Evolutionary conservation across 257 asterid species (phyloP).

Genomic region (Penstemon newberryi): DNA sequence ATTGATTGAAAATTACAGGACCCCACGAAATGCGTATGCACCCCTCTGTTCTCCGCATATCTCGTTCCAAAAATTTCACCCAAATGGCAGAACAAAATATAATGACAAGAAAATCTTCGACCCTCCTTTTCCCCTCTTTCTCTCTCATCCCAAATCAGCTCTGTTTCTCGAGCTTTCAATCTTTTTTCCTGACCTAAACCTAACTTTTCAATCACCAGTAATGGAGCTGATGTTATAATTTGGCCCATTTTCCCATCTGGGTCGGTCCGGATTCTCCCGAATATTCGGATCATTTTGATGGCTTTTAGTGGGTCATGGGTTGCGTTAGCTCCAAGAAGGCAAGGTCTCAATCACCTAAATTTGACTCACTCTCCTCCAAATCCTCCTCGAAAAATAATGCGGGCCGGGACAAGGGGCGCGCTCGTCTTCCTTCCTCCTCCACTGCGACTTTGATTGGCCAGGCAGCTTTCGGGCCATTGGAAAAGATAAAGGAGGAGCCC

Average conservation of each 20-base stretch:
- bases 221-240: slow-evolving; percentile 38
- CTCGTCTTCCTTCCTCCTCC: slow-evolving; percentile 29
- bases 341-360: slow-evolving; percentile 40
- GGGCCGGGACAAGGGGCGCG: slow-evolving; percentile 24
- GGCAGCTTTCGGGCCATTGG: slow-evolving; percentile 53
- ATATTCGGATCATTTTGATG: slow-evolving; percentile 49
- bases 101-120: slow-evolving; percentile 30
- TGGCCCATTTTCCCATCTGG: slow-evolving; percentile 45
- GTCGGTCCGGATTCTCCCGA: slow-evolving; percentile 33
- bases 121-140: slow-evolving; percentile 28
- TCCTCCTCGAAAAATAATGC: slow-evolving; percentile 25
- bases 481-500: slow-evolving; percentile 83
- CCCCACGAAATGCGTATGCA: slow-evolving; percentile 27
- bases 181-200: slow-evolving; percentile 14
- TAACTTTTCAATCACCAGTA: slow-evolving; percentile 17
- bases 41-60: slow-evolving; percentile 34
- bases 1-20: too few species aligned
- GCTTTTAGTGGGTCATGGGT: slow-evolving; percentile 91
- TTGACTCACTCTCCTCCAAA: slow-evolving; percentile 23
- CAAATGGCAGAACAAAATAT: background rate
- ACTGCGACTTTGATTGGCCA: slow-evolving; percentile 31
- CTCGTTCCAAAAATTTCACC: slow-evolving; percentile 30
- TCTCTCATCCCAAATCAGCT: slow-evolving; percentile 27
- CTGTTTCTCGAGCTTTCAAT: slow-evolving; percentile 18
- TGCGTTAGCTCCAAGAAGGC: slow-evolving; percentile 83